Evolutionary conservation across 352 stramenopile species (phyloP).

Genomic region (Pythium pectinolyticum): DNA sequence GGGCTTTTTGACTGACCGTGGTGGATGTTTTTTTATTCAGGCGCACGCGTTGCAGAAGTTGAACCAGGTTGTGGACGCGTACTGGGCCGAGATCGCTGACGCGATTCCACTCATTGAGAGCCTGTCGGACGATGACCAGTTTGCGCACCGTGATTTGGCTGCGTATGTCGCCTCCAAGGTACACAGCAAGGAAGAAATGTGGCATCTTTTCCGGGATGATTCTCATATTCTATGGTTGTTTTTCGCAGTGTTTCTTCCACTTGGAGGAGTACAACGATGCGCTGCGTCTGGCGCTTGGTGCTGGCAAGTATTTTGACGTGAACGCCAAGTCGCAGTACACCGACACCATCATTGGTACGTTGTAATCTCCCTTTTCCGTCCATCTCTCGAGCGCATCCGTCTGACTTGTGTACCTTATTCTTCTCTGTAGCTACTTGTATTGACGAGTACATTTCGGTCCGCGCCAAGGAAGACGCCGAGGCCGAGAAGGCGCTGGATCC

Average conservation of each 20-base stretch:
- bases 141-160: slow-evolving; percentile 89
- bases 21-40: slow-evolving; percentile 29
- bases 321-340: slow-evolving; percentile 94
- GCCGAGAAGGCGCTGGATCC: slow-evolving; percentile 81
- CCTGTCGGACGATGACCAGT: slow-evolving; percentile 92
- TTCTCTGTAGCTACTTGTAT: slow-evolving; percentile 93
- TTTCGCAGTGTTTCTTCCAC: slow-evolving; percentile 95
- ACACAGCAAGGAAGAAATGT: slow-evolving; percentile 14
- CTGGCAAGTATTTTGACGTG: slow-evolving; percentile 95
- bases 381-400: too few relatives aligned
- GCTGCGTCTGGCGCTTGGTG: slow-evolving; percentile 93
- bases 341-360: slow-evolving; percentile 93
- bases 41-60: slow-evolving; percentile 91
- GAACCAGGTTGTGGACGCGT: slow-evolving; percentile 91
- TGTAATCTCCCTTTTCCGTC: not conserved
- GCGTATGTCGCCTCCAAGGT: slow-evolving; percentile 90
- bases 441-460: slow-evolving; percentile 95
- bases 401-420: too few relatives aligned
- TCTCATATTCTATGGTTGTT: too few relatives aligned
- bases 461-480: slow-evolving; percentile 74
- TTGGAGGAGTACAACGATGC: slow-evolving; percentile 97
- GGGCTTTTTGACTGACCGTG: too few relatives aligned
- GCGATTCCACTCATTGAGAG: slow-evolving; percentile 92
- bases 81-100: slow-evolving; percentile 94
- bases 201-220: too few relatives aligned